phyloP scores from a whole-genome alignment of 495 filamentous ascomycete species.

The Bacidia rubella region DNA sequence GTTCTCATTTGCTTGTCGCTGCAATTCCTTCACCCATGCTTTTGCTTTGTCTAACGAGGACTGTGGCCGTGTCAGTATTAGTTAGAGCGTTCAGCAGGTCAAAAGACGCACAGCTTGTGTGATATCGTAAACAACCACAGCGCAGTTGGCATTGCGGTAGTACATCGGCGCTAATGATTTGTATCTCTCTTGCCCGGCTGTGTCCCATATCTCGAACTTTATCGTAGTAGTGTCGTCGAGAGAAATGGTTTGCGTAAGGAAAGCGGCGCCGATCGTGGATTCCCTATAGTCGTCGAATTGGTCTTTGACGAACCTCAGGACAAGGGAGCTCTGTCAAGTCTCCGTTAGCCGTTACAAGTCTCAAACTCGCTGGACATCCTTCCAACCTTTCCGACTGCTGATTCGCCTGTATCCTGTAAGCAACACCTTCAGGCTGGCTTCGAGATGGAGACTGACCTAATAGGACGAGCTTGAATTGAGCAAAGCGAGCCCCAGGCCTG shows the following conservation, averaged over 20 bases:
- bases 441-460: constrained; percentile 48
- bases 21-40: constrained; percentile 97
- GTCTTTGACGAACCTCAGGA: constrained; percentile 96
- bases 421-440: constrained; percentile 9
- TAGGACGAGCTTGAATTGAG: constrained; percentile 97
- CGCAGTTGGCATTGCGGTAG: constrained; percentile 97
- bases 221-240: constrained; percentile 95
- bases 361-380: constrained; percentile 20
- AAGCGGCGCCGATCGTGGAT: constrained; percentile 96
- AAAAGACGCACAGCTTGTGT: constrained; percentile 77
- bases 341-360: constrained; percentile 27
- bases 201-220: constrained; percentile 99
- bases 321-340: constrained; percentile 75
- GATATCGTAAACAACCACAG: constrained; percentile 97
- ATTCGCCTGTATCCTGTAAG: constrained; percentile 62
- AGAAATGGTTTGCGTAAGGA: constrained; percentile 96
- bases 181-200: constrained; percentile 93
- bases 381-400: constrained; percentile 89
- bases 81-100: background rate
- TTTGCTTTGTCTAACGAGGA: constrained; percentile 96
- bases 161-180: constrained; percentile 99
- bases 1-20: constrained; percentile 97
- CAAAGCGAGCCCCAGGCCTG: constrained; percentile 73
- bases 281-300: constrained; percentile 99
- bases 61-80: constrained; percentile 31